phyloP scores from a whole-genome alignment of 106 monocot species.

The Dendrobium chrysotoxum region DNA sequence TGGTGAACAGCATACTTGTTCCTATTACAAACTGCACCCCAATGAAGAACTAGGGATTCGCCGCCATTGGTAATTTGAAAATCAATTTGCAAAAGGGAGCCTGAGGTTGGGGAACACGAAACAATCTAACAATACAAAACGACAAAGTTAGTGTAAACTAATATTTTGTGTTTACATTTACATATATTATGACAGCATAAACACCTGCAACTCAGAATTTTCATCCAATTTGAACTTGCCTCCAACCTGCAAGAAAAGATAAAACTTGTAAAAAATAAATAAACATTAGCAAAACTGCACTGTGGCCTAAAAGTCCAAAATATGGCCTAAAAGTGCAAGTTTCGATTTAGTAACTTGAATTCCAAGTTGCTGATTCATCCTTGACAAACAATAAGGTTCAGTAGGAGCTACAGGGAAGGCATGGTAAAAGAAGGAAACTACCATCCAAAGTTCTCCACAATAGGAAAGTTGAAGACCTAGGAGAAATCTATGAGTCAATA shows the following conservation, averaged over 20 bases:
- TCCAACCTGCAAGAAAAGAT: slow-evolving; percentile 33
- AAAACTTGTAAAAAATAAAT: background rate
- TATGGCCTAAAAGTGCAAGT: too few species aligned
- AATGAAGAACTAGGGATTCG: slow-evolving; percentile 66
- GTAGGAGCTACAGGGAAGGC: too few species aligned
- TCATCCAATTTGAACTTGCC: slow-evolving; percentile 56
- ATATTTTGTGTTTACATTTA: background rate
- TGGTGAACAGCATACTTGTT: slow-evolving; percentile 38
- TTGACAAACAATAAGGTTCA: too few species aligned
- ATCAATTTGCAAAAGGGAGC: slow-evolving; percentile 33
- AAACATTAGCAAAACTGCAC: background rate
- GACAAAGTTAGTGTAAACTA: background rate
- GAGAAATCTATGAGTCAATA: too few species aligned
- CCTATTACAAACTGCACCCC: slow-evolving; percentile 54
- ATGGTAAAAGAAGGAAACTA: too few species aligned
- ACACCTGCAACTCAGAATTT: slow-evolving; percentile 78
- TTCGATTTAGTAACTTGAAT: too few species aligned
- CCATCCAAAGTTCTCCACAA: too few species aligned
- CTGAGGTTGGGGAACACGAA: slow-evolving; percentile 17
- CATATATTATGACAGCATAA: background rate
- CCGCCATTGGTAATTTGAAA: slow-evolving; percentile 49
- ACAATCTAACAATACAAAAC: slow-evolving; percentile 23
- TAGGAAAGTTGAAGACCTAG: too few species aligned
- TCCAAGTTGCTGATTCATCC: too few species aligned
- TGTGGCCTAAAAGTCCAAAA: too few species aligned